Percentiles rank a stretch among this genome's conserved stretches.
Conservation (phyloP, 164 flowering plant species). For the Berberis thunbergii region DNA sequence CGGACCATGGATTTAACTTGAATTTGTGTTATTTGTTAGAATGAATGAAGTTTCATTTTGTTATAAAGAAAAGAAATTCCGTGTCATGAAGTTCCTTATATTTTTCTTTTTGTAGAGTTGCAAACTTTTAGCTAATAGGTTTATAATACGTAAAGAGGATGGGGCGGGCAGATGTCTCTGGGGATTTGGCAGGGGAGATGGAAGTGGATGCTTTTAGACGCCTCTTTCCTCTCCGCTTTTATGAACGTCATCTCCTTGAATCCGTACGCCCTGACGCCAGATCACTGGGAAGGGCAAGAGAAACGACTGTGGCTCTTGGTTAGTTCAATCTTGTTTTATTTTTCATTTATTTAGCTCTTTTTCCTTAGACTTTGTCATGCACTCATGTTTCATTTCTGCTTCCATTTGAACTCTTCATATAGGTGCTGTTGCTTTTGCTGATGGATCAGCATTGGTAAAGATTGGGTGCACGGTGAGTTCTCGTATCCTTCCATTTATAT, state of each 20-base stretch:
- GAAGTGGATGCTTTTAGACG: slow-evolving; percentile 86
- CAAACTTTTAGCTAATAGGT: too few species aligned
- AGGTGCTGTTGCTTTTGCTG: slow-evolving; percentile 85
- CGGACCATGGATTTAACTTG: too few species aligned
- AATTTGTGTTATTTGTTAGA: too few species aligned
- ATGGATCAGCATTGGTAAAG: slow-evolving; percentile 82
- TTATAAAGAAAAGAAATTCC: too few species aligned
- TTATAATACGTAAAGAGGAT: neutral
- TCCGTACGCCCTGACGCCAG: slow-evolving; percentile 81
- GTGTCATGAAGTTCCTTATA: too few species aligned
- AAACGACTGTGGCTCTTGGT: slow-evolving; percentile 67
- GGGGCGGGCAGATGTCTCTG: neutral
- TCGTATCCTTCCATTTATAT: neutral
- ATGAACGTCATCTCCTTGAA: slow-evolving; percentile 64
- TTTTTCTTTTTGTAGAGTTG: too few species aligned
- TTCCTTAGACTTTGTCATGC: neutral
- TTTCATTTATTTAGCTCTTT: neutral
- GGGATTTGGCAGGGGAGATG: slow-evolving; percentile 72
- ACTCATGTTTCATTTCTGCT: neutral
- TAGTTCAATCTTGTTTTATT: slow-evolving; percentile 5
- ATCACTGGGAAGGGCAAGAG: slow-evolving; percentile 54
- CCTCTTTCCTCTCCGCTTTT: slow-evolving; percentile 73
- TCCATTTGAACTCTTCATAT: neutral
- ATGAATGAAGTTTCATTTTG: too few species aligned
- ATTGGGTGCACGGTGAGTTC: slow-evolving; percentile 66